phyloP scores from a whole-genome alignment of 768 basidiomycete genomes.

The Myochromella boudieri region DNA sequence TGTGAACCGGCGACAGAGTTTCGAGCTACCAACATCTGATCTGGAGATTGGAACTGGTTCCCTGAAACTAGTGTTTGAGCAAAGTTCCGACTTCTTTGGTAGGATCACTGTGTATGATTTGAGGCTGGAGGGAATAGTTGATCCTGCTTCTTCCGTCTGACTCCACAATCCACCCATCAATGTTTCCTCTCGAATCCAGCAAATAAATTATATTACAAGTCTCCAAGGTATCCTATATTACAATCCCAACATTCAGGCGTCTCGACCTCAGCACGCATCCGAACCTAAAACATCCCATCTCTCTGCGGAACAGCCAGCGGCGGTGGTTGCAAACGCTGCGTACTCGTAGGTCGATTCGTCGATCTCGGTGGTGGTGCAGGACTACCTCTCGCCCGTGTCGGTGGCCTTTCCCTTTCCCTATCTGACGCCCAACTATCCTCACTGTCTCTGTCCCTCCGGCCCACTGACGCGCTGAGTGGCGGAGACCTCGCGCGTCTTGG shows the following conservation, averaged over 20 bases:
- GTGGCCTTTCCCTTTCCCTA: conserved; percentile 27
- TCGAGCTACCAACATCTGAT: conserved; percentile 44
- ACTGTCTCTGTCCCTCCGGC: conserved; percentile 19
- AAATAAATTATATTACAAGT: too few relatives aligned
- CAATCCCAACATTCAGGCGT: too few relatives aligned
- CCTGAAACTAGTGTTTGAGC: conserved; percentile 71
- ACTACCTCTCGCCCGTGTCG: conserved; percentile 33
- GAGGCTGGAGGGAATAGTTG: conserved; percentile 10
- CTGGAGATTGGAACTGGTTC: conserved; percentile 34
- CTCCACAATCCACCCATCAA: too few relatives aligned
- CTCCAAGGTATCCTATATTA: too few relatives aligned
- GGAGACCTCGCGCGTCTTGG: conserved; percentile 32
- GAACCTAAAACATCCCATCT: conserved; percentile 23
- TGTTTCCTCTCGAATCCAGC: too few relatives aligned
- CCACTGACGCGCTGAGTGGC: conserved; percentile 25
- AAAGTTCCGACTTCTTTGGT: conserved; percentile 86
- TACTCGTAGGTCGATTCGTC: conserved; percentile 62
- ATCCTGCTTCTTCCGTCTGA: too few relatives aligned
- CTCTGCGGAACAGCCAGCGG: conserved; percentile 53
- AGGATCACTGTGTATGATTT: conserved; percentile 18
- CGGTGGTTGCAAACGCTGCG: conserved; percentile 47
- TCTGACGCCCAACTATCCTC: conserved; percentile 18
- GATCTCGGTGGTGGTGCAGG: conserved; percentile 69
- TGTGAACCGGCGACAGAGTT: conserved; percentile 70
- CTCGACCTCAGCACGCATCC: too few relatives aligned